Conservation (phyloP, 2,329 filamentous ascomycete genomes). For the Penicillium sp. region DNA sequence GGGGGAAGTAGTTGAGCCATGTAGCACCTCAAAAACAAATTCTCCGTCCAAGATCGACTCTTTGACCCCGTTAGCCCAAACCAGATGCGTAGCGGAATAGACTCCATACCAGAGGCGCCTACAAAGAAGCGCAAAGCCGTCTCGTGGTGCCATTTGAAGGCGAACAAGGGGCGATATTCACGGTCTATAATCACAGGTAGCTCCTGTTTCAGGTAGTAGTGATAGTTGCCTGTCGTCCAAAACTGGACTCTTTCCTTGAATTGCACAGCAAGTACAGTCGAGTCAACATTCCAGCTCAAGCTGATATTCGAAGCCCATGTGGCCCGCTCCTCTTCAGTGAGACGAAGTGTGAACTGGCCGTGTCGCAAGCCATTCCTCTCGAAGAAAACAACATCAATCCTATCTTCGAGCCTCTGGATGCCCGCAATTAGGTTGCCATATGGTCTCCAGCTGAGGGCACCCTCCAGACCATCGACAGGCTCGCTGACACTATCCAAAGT, state of each 20-base stretch:
- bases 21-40: conserved; percentile 69
- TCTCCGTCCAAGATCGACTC: conserved; percentile 65
- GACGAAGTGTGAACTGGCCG: conserved; percentile 83
- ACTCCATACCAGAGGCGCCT: conserved; percentile 52
- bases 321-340: conserved; percentile 63
- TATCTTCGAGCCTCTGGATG: conserved; percentile 71
- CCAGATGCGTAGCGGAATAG: conserved; percentile 16
- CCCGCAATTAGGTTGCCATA: conserved; percentile 89
- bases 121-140: conserved; percentile 72
- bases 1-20: conserved; percentile 72
- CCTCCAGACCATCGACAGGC: conserved; percentile 90
- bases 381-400: conserved; percentile 89
- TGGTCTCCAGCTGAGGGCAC: conserved; percentile 86
- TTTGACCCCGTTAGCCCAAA: conserved; percentile 22
- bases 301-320: conserved; percentile 63
- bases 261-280: conserved; percentile 83
- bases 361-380: conserved; percentile 97
- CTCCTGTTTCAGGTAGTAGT: conserved; percentile 97
- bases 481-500: conserved; percentile 92
- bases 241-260: conserved; percentile 79
- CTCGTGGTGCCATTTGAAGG: conserved; percentile 79
- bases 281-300: conserved; percentile 89
- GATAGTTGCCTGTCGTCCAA: conserved; percentile 97
- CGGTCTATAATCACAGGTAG: conserved; percentile 54
- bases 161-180: conserved; percentile 29